Evolutionary conservation across 345 rosid species (phyloP), one percentile per base, ranked within the genome.

Genomic region (Corchorus olitorius): DNA sequence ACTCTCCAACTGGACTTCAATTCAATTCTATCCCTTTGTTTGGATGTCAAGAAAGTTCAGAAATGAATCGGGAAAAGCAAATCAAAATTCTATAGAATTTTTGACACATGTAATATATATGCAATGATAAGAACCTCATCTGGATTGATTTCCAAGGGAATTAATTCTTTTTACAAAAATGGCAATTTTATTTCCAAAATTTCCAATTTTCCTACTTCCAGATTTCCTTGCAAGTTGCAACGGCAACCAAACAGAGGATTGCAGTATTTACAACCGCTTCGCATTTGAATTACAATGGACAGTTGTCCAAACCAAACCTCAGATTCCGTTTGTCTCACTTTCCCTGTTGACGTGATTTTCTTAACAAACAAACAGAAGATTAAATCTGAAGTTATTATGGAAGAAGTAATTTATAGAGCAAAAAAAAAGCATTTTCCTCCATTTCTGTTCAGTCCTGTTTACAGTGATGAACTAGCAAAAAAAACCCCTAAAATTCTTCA

Each of bases 391-490:
- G 6, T 3, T 10, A 5, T n/a, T 9, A 17, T 4, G 12, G 5
- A 1, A 8, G 33, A 43, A 45, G 43, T 1, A 41, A 27, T 27
- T 27, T 41, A 27, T 3, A 70, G 61, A 27, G 60, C 10, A 52
- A 49, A 48, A 65, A 20, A 60, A 16, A 8, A 60, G 46, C 8
- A 61, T 20, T 27, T 45, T 61, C n/a, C 39, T 56, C 52, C 53
- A 59, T 73, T 27, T 48, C 58, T 15, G 39, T 61, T 7, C 59
- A 61, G 65, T 48, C 67, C 67, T 33, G 27, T 60, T 73, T 73
- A 73, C 76, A 60, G 5, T 61, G 56, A 48, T 27, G 19, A 22
- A 62, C 69, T 74, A 74, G 3, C 5, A 59, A n/a, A 16, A 52
- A 17, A 53, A 43, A 59, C 45, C 22, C 6, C 39, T 58, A 41